Base-by-base conservation (phyloP, 2,329 filamentous ascomycete species). In the Bipolaris zeicola region DNA sequence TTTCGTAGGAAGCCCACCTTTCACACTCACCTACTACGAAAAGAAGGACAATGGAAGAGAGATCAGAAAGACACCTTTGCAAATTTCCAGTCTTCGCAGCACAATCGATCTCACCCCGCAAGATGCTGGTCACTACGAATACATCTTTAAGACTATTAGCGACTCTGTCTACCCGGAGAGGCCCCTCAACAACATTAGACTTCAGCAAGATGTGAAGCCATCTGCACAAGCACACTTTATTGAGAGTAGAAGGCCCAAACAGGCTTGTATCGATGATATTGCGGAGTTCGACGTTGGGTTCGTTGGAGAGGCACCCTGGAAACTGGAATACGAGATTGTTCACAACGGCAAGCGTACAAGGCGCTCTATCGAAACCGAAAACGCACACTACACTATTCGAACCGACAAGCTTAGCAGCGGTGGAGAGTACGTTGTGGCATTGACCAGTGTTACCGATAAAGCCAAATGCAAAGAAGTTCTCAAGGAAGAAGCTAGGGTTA, bases 121-220 rank as follows among this genome's bases (percentile, higher is more conserved):
- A 51, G 85, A 89, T 55, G 92, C 93, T 20, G 95, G 95, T 2
- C 87, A 88, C 52, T 96, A 97, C 78, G 89, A 86, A 64, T 99
- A 98, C 76, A 83, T 87, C 22, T 97, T 99, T 77, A 85, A 85
- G 61, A 86, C 87, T 38, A 88, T 99, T 55, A 86, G 88, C 61
- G 96, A 99, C 75, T 82, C 83, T 43, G 88, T 98, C 31, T 99
- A 99, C 77, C 84, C 83, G 31, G 82, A 83, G 1, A 62, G 66
- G 22, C 51, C 62, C 5, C 51, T 74, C 20, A 82, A 81, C 26
- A 85, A 88, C 47, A 83, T 89, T 59, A 77, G 85, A 8, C 79
- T 98, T 38, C 89, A 96, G 75, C 94, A 98, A 76, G 88, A 92
- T 67, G 94, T 99, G 64, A 96, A 96, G 76, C 95, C 95, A 8